phyloP scores from a whole-genome alignment of 1,284 basidiomycete species.

The Marasmius oreades region DNA sequence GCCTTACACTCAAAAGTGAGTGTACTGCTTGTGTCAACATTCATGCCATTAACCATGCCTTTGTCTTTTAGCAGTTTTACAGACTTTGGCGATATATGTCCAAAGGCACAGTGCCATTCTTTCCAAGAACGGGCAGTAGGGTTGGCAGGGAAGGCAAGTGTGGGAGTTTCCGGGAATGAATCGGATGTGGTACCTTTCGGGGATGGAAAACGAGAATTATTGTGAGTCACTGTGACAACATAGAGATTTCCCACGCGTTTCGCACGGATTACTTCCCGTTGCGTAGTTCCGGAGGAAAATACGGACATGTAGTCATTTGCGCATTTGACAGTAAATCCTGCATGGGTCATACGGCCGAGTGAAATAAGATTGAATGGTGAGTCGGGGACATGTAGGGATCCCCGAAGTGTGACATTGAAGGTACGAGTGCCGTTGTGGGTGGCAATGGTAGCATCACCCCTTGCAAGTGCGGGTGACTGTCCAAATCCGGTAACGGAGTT shows the following conservation, averaged over 20 bases:
- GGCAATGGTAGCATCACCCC: neutral
- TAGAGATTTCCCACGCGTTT: neutral
- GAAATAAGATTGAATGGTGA: slow-evolving; percentile 15
- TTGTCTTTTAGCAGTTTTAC: slow-evolving; percentile 19
- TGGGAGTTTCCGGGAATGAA: neutral
- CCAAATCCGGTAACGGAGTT: neutral
- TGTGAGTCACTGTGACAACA: neutral
- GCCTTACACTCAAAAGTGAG: slow-evolving; percentile 16
- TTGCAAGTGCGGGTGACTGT: neutral
- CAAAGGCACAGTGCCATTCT: slow-evolving; percentile 20
- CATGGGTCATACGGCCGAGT: slow-evolving; percentile 18
- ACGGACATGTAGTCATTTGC: neutral
- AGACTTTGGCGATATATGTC: slow-evolving; percentile 14
- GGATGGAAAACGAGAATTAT: neutral
- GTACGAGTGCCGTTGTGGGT: neutral
- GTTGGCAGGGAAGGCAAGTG: too few relatives aligned
- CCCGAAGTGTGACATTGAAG: neutral
- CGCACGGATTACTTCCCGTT: too few relatives aligned
- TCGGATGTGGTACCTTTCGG: too few relatives aligned
- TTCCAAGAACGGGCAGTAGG: slow-evolving; percentile 17
- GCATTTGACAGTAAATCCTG: slow-evolving; percentile 19
- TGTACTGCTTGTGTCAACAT: slow-evolving; percentile 3
- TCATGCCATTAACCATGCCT: slow-evolving; percentile 14
- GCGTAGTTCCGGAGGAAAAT: too few relatives aligned
- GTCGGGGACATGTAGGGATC: neutral